phyloP scores from a whole-genome alignment of 1,284 basidiomycete genomes.

The Phenoliferia sp. region DNA sequence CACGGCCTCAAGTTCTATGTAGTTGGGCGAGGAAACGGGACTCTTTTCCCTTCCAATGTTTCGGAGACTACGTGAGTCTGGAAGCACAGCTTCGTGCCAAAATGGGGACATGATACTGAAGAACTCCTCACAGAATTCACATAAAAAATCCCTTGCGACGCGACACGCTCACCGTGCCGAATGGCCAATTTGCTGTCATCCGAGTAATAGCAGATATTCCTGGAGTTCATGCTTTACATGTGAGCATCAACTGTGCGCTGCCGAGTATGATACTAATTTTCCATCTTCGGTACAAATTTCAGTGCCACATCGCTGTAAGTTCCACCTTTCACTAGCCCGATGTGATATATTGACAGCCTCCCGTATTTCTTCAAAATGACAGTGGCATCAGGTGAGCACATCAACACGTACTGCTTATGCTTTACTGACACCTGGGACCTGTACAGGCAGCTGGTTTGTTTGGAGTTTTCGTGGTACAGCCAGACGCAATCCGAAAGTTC shows the following conservation, averaged over 20 bases:
- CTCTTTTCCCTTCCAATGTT: slow-evolving; percentile 17
- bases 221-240: slow-evolving; percentile 12
- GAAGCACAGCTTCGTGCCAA: neutral
- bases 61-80: neutral
- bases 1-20: slow-evolving; percentile 38
- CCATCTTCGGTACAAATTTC: too few relatives aligned
- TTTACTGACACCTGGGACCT: neutral
- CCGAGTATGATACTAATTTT: too few relatives aligned
- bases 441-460: neutral
- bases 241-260: too few relatives aligned
- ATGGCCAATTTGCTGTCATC: slow-evolving; percentile 35
- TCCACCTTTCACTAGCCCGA: too few relatives aligned
- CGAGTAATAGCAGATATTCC: slow-evolving; percentile 28
- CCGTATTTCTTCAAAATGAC: too few relatives aligned
- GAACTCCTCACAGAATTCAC: slow-evolving; percentile 8
- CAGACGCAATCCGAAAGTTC: neutral
- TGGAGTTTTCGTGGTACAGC: neutral
- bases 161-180: slow-evolving; percentile 41
- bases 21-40: slow-evolving; percentile 40
- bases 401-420: neutral
- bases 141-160: slow-evolving; percentile 42
- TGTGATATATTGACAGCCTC: too few relatives aligned
- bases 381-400: neutral
- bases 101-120: slow-evolving; percentile 6
- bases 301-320: too few relatives aligned